These are phyloP conservation scores for Wickerhamomyces chaumierensis DNA, from an alignment of 805 yeast genomes.

Conservation along the genomic window DNA sequence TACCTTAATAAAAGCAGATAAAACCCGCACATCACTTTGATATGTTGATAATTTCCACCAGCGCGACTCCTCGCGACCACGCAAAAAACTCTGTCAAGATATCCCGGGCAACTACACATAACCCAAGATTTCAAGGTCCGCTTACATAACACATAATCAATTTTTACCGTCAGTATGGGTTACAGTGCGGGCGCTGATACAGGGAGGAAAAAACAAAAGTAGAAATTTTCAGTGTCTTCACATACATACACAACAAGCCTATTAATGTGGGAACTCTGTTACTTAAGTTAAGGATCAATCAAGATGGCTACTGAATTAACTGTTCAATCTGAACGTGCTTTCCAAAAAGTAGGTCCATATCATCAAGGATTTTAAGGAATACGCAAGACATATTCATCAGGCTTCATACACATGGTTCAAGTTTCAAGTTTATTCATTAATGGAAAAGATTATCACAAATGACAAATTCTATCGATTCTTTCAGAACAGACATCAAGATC, in stretches of 20 bases:
- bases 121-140: background rate
- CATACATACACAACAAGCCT: background rate
- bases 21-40: no score
- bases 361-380: background rate
- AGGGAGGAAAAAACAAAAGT: conserved; percentile 4
- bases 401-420: no score
- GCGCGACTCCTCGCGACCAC: background rate
- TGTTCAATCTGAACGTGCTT: conserved; percentile 99
- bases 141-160: background rate
- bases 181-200: background rate
- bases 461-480: no score
- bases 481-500: no score
- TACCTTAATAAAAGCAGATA: no score
- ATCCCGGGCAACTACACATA: background rate
- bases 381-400: background rate
- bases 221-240: background rate
- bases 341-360: conserved; percentile 84
- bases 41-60: no score
- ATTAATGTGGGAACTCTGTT: background rate
- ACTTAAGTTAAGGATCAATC: conserved; percentile 18
- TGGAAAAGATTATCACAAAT: no score
- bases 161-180: background rate
- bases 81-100: background rate
- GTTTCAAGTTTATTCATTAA: no score
- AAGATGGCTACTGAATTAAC: conserved; percentile 99